A percentile compares a stretch with the other conserved stretches of the same genome.
Conservation (phyloP, 2,329 filamentous ascomycete genomes). For the Fusarium sp. region DNA sequence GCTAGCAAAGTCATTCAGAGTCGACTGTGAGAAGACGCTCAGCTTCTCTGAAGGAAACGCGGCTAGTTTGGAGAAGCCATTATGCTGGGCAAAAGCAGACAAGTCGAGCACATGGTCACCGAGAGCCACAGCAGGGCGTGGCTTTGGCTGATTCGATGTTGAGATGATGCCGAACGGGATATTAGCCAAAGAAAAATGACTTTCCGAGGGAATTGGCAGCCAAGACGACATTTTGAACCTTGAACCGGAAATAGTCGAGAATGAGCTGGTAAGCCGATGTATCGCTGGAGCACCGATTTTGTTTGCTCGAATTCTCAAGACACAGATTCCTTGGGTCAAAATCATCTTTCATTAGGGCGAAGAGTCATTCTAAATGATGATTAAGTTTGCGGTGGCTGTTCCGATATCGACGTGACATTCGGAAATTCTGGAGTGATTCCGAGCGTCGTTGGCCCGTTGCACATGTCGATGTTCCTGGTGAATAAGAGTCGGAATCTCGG, state of each 20-base stretch:
- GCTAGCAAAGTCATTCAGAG: slow-evolving; percentile 48
- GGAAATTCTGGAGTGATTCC: too few relatives aligned
- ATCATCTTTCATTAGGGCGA: too few relatives aligned
- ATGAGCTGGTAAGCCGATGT: not conserved
- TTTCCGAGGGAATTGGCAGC: slow-evolving; percentile 7
- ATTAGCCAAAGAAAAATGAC: slow-evolving; percentile 67
- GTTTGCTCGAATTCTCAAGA: too few relatives aligned
- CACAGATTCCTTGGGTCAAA: not conserved
- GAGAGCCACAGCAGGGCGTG: slow-evolving; percentile 74
- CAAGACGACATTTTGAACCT: slow-evolving; percentile 20
- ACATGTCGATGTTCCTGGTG: too few relatives aligned
- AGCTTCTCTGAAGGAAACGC: slow-evolving; percentile 40
- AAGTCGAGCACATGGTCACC: slow-evolving; percentile 77
- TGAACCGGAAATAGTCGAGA: not conserved
- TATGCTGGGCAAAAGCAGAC: slow-evolving; percentile 61
- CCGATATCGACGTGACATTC: too few relatives aligned
- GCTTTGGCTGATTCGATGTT: slow-evolving; percentile 62
- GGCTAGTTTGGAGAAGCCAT: slow-evolving; percentile 51
- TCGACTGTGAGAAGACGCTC: slow-evolving; percentile 43
- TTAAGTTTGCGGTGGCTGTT: not conserved
- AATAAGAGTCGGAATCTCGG: not conserved
- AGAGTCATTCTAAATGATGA: not conserved
- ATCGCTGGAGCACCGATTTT: too few relatives aligned
- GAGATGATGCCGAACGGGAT: slow-evolving; percentile 86
- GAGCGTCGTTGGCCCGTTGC: too few relatives aligned